These are phyloP conservation scores for Penicillium sp. DNA, from an alignment of 2,329 filamentous ascomycete genomes.

Conservation along the genomic window DNA sequence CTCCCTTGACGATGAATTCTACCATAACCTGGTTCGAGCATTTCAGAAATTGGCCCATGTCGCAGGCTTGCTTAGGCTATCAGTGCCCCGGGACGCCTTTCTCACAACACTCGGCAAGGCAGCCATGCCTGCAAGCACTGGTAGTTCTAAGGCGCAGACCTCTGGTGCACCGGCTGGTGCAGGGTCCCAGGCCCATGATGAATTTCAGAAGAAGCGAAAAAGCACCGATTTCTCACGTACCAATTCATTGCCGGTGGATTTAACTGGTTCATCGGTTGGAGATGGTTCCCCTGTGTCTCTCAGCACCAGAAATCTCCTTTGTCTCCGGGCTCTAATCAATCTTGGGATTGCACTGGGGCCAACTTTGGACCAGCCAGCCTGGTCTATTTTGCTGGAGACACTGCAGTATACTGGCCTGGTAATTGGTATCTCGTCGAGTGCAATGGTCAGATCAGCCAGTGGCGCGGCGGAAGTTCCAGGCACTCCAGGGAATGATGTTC, in stretches of 20 bases:
- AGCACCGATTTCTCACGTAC: conserved; percentile 27
- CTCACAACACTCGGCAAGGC: conserved; percentile 91
- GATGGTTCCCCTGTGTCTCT: conserved; percentile 58
- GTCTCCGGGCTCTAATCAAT: conserved; percentile 87
- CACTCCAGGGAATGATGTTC: conserved; percentile 44
- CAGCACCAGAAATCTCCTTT: conserved; percentile 86
- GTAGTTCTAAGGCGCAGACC: conserved; percentile 22
- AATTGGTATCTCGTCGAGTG: conserved; percentile 51
- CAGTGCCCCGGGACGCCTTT: conserved; percentile 89
- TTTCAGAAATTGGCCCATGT: conserved; percentile 97
- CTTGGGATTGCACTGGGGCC: conserved; percentile 91
- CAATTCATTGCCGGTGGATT: conserved; percentile 29
- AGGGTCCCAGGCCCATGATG: conserved; percentile 23
- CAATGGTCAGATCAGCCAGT: conserved; percentile 29
- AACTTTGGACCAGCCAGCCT: conserved; percentile 73
- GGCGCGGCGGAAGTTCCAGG: conserved; percentile 29
- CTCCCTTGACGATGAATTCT: conserved; percentile 88
- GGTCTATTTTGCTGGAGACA: conserved; percentile 89
- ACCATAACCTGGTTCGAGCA: conserved; percentile 84
- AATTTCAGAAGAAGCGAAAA: conserved; percentile 32
- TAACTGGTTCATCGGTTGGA: conserved; percentile 19
- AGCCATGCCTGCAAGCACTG: conserved; percentile 76
- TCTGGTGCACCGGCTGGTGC: conserved; percentile 12
- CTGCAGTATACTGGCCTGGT: conserved; percentile 91
- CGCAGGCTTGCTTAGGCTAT: conserved; percentile 79